These are phyloP conservation scores for Blastobotrys parvus DNA, from an alignment of 805 yeast genomes.

Conservation along the genomic window DNA sequence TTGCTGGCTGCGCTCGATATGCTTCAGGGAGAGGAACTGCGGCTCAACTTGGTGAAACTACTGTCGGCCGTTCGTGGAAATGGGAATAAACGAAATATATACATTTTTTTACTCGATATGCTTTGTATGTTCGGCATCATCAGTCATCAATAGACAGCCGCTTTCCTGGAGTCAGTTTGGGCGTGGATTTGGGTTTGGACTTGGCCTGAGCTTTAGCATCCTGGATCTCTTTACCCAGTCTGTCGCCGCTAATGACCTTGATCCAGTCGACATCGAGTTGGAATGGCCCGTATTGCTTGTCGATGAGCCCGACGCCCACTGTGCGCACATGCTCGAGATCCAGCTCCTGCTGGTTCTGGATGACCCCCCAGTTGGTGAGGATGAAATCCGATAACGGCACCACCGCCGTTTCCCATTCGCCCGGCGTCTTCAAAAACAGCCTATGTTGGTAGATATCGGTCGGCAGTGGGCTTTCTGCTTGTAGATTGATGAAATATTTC, in stretches of 20 bases:
- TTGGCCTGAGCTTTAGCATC: not conserved
- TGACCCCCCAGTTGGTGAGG: slow-evolving; percentile 73
- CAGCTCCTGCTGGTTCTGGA: slow-evolving; percentile 48
- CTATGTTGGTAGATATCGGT: slow-evolving; percentile 81
- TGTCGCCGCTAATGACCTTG: slow-evolving; percentile 40
- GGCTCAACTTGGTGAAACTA: too few species aligned
- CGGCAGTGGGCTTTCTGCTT: slow-evolving; percentile 67
- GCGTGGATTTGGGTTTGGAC: slow-evolving; percentile 4
- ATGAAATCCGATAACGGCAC: slow-evolving; percentile 74
- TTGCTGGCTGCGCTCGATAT: too few species aligned
- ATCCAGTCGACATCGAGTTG: slow-evolving; percentile 63
- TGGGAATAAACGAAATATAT: too few species aligned
- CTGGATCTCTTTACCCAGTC: not conserved
- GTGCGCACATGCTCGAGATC: slow-evolving; percentile 61
- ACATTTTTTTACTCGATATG: too few species aligned
- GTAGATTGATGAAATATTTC: slow-evolving; percentile 70
- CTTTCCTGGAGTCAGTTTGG: slow-evolving; percentile 23
- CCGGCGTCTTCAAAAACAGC: slow-evolving; percentile 59
- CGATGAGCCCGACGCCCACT: slow-evolving; percentile 70
- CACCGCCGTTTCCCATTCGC: slow-evolving; percentile 76
- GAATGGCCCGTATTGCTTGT: slow-evolving; percentile 70
- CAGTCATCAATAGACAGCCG: slow-evolving; percentile 18
- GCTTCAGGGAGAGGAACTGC: too few species aligned
- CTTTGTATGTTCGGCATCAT: too few species aligned
- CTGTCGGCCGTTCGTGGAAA: too few species aligned